phyloP scores from a whole-genome alignment of 352 stramenopile genomes.

The Phytophthora cryptogea region DNA sequence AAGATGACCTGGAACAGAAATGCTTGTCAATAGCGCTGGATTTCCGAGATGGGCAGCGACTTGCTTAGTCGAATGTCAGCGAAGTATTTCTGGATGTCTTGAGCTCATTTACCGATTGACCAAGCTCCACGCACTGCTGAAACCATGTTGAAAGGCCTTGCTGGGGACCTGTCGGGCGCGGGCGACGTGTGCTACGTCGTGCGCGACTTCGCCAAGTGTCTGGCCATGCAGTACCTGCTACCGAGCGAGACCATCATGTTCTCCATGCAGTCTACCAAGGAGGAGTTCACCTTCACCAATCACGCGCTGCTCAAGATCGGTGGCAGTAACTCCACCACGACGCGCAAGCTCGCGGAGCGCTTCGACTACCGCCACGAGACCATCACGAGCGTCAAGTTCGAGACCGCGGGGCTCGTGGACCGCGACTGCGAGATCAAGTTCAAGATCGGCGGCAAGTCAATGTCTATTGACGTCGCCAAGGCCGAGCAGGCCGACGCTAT shows the following conservation, averaged over 20 bases:
- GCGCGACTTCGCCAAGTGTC: conserved; percentile 42
- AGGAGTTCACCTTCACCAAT: conserved; percentile 74
- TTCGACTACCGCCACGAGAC: conserved; percentile 43
- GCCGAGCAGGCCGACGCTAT: conserved; percentile 36
- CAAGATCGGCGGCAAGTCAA: conserved; percentile 34
- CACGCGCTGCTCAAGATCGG: conserved; percentile 48
- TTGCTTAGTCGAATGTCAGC: conserved; percentile 14
- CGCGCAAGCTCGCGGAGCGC: conserved; percentile 53
- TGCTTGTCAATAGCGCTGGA: conserved; percentile 19
- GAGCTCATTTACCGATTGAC: conserved; percentile 16
- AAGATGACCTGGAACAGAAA: conserved; percentile 16
- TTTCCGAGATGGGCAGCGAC: conserved; percentile 13
- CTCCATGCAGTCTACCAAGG: conserved; percentile 55
- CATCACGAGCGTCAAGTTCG: conserved; percentile 46
- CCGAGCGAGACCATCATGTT: conserved; percentile 54
- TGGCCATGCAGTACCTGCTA: conserved; percentile 47
- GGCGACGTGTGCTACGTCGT: conserved; percentile 58
- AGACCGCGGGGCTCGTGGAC: conserved; percentile 54
- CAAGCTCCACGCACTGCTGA: conserved; percentile 1
- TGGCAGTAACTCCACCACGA: conserved; percentile 54
- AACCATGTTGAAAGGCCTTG: conserved; percentile 57
- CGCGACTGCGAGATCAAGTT: conserved; percentile 72
- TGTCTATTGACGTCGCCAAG: conserved; percentile 63
- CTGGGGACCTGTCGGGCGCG: conserved; percentile 54
- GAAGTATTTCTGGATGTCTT: no score